phyloP scores from a whole-genome alignment of 202 grass and related monocot genomes.

The Cymbopogon flexuosus region DNA sequence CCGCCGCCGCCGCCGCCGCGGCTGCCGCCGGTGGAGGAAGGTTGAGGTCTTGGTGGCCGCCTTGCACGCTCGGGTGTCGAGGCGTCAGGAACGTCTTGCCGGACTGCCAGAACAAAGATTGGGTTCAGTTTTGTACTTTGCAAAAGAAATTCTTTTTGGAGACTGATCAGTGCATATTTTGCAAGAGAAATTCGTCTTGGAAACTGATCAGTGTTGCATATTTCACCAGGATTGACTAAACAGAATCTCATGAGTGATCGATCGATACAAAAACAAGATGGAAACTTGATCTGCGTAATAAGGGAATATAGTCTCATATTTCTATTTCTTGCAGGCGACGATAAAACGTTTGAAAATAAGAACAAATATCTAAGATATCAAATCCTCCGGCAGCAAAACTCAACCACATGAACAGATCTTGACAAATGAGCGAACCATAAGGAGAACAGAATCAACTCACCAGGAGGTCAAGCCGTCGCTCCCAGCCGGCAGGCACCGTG shows the following conservation, averaged over 20 bases:
- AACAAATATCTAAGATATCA: not conserved
- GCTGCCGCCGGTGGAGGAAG: constrained; percentile 9
- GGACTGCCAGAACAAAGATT: constrained; percentile 35
- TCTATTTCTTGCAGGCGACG: not conserved
- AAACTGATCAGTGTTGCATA: not conserved
- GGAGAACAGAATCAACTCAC: not conserved
- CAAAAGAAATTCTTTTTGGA: not conserved
- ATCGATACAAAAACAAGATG: not conserved
- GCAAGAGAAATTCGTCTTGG: not conserved
- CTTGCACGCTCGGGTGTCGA: not conserved
- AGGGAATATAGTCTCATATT: not conserved
- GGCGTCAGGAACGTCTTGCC: constrained; percentile 54
- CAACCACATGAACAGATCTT: not conserved
- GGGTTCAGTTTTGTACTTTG: not conserved
- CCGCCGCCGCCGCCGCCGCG: not conserved
- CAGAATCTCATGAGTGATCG: not conserved
- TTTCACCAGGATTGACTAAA: not conserved
- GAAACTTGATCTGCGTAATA: not conserved
- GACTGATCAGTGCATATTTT: not conserved
- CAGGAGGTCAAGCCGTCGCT: constrained; percentile 58
- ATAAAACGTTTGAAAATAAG: not conserved
- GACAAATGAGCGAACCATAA: not conserved
- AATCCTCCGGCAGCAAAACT: not conserved
- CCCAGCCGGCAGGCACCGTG: constrained; percentile 56
- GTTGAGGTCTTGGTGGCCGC: constrained; percentile 44